phyloP scores from a whole-genome alignment of 2,329 filamentous ascomycete species.

The Paramyrothecium roridum region DNA sequence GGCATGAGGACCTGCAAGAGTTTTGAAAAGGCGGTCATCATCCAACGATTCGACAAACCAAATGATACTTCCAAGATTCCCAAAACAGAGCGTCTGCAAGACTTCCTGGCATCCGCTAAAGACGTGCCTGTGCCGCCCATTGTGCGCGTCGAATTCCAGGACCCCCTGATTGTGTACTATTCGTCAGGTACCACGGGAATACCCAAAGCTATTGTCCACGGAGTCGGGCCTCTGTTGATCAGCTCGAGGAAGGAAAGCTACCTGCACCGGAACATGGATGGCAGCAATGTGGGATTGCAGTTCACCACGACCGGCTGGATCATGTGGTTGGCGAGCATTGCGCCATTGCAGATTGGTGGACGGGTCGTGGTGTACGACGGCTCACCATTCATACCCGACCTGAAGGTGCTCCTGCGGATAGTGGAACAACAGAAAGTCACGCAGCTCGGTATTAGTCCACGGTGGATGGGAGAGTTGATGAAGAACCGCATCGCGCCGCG shows the following conservation, averaged over 20 bases:
- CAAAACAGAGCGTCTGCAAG: slow-evolving; percentile 37
- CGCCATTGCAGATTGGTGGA: slow-evolving; percentile 56
- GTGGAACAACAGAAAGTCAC: slow-evolving; percentile 64
- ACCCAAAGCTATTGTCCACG: slow-evolving; percentile 85
- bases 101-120: slow-evolving; percentile 36
- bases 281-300: slow-evolving; percentile 44
- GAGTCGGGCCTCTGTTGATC: slow-evolving; percentile 61
- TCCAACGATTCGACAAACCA: slow-evolving; percentile 62
- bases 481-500: slow-evolving; percentile 61
- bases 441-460: slow-evolving; percentile 70
- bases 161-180: slow-evolving; percentile 76
- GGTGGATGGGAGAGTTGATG: slow-evolving; percentile 72
- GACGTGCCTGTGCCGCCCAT: slow-evolving; percentile 36
- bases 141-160: slow-evolving; percentile 62
- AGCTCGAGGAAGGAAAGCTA: slow-evolving; percentile 55
- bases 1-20: slow-evolving; percentile 60
- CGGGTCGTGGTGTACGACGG: slow-evolving; percentile 76
- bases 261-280: slow-evolving; percentile 41
- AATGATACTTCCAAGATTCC: slow-evolving; percentile 56
- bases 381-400: slow-evolving; percentile 71
- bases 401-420: slow-evolving; percentile 59
- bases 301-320: slow-evolving; percentile 79
- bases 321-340: slow-evolving; percentile 71
- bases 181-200: slow-evolving; percentile 79
- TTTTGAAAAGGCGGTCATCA: slow-evolving; percentile 62